These are phyloP conservation scores for Trichoderma koningiopsis DNA, from an alignment of 2,329 filamentous ascomycete genomes.

Conservation along the genomic window DNA sequence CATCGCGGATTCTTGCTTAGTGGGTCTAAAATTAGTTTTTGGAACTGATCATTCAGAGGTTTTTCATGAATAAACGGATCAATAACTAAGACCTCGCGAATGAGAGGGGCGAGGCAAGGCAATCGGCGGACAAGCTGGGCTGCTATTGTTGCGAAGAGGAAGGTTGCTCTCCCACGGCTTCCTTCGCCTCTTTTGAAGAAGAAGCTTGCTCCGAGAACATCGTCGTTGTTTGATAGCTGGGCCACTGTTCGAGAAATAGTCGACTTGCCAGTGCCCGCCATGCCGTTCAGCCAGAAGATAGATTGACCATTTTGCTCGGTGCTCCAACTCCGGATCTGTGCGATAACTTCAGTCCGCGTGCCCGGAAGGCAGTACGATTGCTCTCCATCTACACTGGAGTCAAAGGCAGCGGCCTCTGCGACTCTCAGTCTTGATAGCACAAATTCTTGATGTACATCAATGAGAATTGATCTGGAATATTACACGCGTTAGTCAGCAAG, in stretches of 20 bases:
- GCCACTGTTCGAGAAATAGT: constrained; percentile 41
- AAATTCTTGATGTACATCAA: constrained; percentile 30
- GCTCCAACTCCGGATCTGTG: constrained; percentile 33
- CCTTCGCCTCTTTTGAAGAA: constrained; percentile 49
- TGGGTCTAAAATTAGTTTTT: constrained; percentile 43
- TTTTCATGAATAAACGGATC: constrained; percentile 37
- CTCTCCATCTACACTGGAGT: constrained; percentile 37
- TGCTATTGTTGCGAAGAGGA: constrained; percentile 46
- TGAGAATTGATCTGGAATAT: neutral
- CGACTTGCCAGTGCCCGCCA: constrained; percentile 45
- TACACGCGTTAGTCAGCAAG: neutral
- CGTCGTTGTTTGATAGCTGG: constrained; percentile 9
- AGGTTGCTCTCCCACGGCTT: constrained; percentile 40
- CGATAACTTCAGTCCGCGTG: constrained; percentile 39
- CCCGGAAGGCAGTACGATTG: constrained; percentile 37
- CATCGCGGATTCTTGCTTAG: constrained; percentile 28
- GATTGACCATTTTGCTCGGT: constrained; percentile 28
- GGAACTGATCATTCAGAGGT: constrained; percentile 42
- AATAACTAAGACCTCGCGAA: constrained; percentile 37
- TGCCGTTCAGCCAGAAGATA: constrained; percentile 44
- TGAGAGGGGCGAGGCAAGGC: constrained; percentile 33
- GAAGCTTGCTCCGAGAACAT: constrained; percentile 42
- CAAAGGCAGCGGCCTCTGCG: constrained; percentile 36
- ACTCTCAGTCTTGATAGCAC: constrained; percentile 31
- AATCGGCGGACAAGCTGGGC: constrained; percentile 36